Evolutionary conservation across 345 rosid genomes (phyloP).

Genomic region (Raphanus raphanistrum): DNA sequence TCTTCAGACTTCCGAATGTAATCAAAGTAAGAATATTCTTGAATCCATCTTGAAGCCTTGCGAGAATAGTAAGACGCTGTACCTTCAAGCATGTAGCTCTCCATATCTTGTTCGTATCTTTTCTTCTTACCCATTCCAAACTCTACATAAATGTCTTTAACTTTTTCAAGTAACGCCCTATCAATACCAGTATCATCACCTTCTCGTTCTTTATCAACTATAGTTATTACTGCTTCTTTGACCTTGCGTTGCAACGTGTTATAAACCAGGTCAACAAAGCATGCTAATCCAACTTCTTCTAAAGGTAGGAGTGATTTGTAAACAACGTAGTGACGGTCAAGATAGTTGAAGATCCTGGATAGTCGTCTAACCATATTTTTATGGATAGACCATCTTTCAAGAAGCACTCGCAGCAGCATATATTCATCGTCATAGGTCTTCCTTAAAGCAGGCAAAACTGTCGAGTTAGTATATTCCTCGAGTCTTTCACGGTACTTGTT

Average conservation of each 20-base stretch:
- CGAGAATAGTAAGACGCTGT: slow-evolving; percentile 72
- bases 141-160: slow-evolving; percentile 69
- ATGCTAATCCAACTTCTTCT: slow-evolving; percentile 70
- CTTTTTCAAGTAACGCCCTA: slow-evolving; percentile 67
- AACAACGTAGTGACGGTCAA: slow-evolving; percentile 69
- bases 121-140: slow-evolving; percentile 75
- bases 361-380: slow-evolving; percentile 30
- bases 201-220: slow-evolving; percentile 80
- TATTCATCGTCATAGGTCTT: slow-evolving; percentile 80
- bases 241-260: slow-evolving; percentile 50
- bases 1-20: slow-evolving; percentile 94
- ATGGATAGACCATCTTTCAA: slow-evolving; percentile 76
- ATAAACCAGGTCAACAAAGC: slow-evolving; percentile 77
- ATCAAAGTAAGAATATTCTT: slow-evolving; percentile 66
- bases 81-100: slow-evolving; percentile 60
- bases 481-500: slow-evolving; percentile 68
- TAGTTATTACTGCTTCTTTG: slow-evolving; percentile 60
- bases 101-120: slow-evolving; percentile 71
- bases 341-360: slow-evolving; percentile 47
- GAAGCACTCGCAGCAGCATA: slow-evolving; percentile 68
- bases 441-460: slow-evolving; percentile 59
- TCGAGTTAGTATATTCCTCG: slow-evolving; percentile 58
- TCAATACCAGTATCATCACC: slow-evolving; percentile 89
- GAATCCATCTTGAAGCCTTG: slow-evolving; percentile 84
- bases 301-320: slow-evolving; percentile 65